phyloP scores from a whole-genome alignment of 805 yeast genomes.

The Ogataea zsoltii region DNA sequence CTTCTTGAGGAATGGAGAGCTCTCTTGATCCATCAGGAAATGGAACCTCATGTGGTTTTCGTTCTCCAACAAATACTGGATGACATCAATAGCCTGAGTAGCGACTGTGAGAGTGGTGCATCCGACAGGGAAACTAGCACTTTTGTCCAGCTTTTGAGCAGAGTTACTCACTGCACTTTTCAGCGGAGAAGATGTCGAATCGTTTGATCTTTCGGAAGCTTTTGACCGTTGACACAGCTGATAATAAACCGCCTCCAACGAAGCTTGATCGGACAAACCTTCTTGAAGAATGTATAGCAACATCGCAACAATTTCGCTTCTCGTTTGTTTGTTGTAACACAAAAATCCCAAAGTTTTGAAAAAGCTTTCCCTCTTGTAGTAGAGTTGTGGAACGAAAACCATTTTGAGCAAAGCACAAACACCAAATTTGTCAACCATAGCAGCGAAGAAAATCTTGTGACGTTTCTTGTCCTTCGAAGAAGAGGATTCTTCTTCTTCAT shows the following conservation, averaged over 20 bases:
- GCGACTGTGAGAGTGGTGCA: conserved; percentile 72
- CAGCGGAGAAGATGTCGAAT: conserved; percentile 5
- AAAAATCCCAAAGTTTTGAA: conserved; percentile 66
- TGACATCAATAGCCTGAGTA: conserved; percentile 72
- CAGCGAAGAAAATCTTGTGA: conserved; percentile 50
- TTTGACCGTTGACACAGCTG: conserved; percentile 54
- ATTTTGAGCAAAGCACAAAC: conserved; percentile 70
- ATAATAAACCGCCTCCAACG: conserved; percentile 62
- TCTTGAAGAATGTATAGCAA: conserved; percentile 72
- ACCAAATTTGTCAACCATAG: conserved; percentile 74
- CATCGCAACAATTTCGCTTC: conserved; percentile 71
- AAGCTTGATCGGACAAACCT: conserved; percentile 60
- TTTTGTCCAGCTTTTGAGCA: conserved; percentile 11
- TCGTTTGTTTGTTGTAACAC: conserved; percentile 74
- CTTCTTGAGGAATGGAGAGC: conserved; percentile 42
- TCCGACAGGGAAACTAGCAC: conserved; percentile 50
- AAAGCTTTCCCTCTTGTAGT: conserved; percentile 59
- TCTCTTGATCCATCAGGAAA: conserved; percentile 77
- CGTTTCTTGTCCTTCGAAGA: conserved; percentile 27
- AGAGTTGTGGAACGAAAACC: conserved; percentile 70
- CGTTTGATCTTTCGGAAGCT: conserved; percentile 7
- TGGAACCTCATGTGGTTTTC: conserved; percentile 70
- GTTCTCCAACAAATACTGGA: conserved; percentile 68
- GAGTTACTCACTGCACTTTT: conserved; percentile 6
- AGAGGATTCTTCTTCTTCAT: conserved; percentile 13